Evolutionary conservation across 108 stramenopile genomes (phyloP).

Genomic region (Pseudonitzschia multistriata): DNA sequence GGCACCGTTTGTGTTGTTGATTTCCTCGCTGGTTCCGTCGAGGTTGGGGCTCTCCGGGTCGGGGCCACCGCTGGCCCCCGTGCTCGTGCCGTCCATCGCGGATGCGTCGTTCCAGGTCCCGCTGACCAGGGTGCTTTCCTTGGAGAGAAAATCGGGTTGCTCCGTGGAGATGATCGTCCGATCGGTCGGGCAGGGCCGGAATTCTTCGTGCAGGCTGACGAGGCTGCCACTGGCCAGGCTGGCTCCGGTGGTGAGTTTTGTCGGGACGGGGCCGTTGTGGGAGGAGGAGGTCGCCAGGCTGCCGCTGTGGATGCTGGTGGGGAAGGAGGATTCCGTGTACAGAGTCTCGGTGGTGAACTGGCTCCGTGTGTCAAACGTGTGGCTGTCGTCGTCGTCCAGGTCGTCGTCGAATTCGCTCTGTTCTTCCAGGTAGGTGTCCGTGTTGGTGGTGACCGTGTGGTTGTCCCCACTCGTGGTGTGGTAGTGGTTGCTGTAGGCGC

Average conservation of each 20-base stretch:
- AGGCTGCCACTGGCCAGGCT: constrained; percentile 6
- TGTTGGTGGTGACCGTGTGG: background rate
- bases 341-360: background rate
- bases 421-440: constrained; percentile 3
- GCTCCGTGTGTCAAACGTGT: background rate
- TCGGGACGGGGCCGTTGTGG: background rate
- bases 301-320: background rate
- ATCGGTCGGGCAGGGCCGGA: background rate
- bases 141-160: constrained; percentile 5
- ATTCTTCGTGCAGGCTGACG: background rate
- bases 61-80: background rate
- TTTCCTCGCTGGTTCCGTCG: background rate
- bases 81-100: background rate
- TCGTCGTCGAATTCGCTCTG: constrained; percentile 19
- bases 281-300: background rate
- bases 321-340: constrained; percentile 14
- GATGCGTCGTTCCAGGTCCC: constrained; percentile 4
- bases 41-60: background rate
- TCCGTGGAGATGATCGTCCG: constrained; percentile 1
- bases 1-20: background rate
- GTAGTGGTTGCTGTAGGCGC: too few relatives aligned
- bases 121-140: constrained; percentile 14
- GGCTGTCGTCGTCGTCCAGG: constrained; percentile 5
- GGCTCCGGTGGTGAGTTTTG: too few relatives aligned
- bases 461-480: background rate